Base-by-base conservation (phyloP, 768 basidiomycete genomes). In the Mycena filopes region DNA sequence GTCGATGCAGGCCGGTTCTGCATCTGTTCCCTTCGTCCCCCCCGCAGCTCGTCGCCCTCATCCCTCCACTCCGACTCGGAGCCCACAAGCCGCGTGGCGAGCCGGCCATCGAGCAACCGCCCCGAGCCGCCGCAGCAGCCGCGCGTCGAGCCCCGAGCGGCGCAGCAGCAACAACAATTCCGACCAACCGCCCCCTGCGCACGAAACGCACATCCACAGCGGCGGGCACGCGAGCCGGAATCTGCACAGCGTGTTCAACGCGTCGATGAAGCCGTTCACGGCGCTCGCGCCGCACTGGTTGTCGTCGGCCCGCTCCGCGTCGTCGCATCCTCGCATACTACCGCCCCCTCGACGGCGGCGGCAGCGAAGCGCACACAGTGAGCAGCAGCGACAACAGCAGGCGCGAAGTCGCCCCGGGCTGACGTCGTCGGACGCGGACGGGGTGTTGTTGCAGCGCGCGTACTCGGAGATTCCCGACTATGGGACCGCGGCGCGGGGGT, bases 391-490 rank as follows among this genome's bases (percentile, higher is more conserved):
- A 67, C 70, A 23, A 13, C 65, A 45, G 40, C 55, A 55, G 38
- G 60, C 56, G 56, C 72, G 50, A 45, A 65, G 63, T 50, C 53
- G 65, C 53, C 60, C 70, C n/a, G n/a, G n/a, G 43, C 58, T 70
- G 59, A 55, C 43, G 55, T 48, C 60, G 33, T 63, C 68, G 3
- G 71, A 73, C 36, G 47, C 50, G 20, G 60, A 54, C 47, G 74
- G 74, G 18, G 72, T 76, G 67, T 67, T 87, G 67, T 79, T 91
- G 62, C 87, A 87, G 67, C 83, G 89, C 23, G 86, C 87, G 49
- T 89, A 87, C 71, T 92, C 85, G 68, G 87, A 84, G 80, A 93
- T 98, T 20, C 97, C 97, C 1, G 88, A 93, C 69, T 99, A 99
- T 76, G 84, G 84, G 21, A 84, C 93, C 48, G 94, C 96, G 3